phyloP scores from a whole-genome alignment of 1,139 yeast genomes.

The Kluyveromyces marxianus region DNA sequence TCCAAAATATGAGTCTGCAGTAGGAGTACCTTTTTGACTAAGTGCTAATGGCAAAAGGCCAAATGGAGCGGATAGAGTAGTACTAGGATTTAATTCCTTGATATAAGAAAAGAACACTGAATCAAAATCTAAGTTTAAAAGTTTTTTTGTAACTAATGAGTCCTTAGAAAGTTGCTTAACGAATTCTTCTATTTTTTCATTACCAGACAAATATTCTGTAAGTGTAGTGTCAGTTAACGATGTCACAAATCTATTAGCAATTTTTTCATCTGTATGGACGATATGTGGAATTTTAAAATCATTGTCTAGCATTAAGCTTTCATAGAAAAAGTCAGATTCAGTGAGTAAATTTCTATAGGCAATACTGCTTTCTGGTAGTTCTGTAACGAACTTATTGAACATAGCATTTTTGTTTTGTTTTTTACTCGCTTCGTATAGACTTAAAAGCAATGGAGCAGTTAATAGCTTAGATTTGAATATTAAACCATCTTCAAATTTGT shows the following conservation, averaged over 20 bases:
- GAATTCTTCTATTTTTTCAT: background rate
- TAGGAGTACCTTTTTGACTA: background rate
- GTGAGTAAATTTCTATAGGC: conserved; percentile 13
- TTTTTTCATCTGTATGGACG: conserved; percentile 9
- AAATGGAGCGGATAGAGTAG: conserved; percentile 43
- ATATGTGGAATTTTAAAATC: conserved; percentile 13
- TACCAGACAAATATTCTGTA: background rate
- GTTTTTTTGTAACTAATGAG: conserved; percentile 5
- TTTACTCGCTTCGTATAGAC: conserved; percentile 22
- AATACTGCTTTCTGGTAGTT: background rate
- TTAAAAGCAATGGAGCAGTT: conserved; percentile 20
- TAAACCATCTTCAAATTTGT: conserved; percentile 22
- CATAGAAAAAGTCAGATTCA: conserved; percentile 20
- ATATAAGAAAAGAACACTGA: conserved; percentile 15
- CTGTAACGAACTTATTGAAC: background rate
- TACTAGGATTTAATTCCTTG: conserved; percentile 27
- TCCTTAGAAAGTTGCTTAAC: background rate
- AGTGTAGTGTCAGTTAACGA: background rate
- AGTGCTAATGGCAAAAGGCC: conserved; percentile 37
- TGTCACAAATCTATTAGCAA: conserved; percentile 17
- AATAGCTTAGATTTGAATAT: conserved; percentile 29
- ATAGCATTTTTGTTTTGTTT: background rate
- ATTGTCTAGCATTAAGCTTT: conserved; percentile 15
- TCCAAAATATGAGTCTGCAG: background rate
- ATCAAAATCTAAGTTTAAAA: conserved; percentile 5